Evolutionary conservation across 148 eudicot species (phyloP).

Genomic region (Pouteria glomerata): DNA sequence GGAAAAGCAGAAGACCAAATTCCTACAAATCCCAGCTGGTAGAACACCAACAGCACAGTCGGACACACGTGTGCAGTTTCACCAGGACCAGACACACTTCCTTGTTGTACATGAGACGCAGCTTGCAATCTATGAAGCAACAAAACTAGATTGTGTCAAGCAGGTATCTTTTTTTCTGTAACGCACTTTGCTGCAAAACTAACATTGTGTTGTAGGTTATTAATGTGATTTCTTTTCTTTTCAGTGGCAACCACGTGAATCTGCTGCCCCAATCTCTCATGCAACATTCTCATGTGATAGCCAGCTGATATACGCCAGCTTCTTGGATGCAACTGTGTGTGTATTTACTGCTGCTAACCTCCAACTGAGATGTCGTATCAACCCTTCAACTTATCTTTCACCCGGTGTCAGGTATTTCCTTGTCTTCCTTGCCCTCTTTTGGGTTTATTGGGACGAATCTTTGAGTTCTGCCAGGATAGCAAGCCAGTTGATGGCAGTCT

Average conservation of each 20-base stretch:
- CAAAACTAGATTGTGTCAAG: conserved; percentile 66
- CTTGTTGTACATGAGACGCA: conserved; percentile 92
- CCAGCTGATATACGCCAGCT: conserved; percentile 70
- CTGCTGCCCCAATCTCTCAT: conserved; percentile 73
- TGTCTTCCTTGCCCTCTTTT: not conserved
- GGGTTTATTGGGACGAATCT: not conserved
- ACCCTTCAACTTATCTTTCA: conserved; percentile 72
- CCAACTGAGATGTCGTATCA: conserved; percentile 65
- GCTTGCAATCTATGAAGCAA: conserved; percentile 80
- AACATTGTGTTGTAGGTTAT: not conserved
- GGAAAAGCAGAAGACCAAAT: conserved; percentile 69
- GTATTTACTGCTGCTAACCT: conserved; percentile 72
- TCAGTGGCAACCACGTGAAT: conserved; percentile 76
- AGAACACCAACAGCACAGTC: conserved; percentile 57
- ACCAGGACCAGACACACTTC: conserved; percentile 79
- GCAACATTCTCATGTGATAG: conserved; percentile 94
- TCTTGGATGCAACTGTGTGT: conserved; percentile 76
- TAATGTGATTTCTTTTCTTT: conserved; percentile 20
- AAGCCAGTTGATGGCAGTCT: not conserved
- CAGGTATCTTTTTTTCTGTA: conserved; percentile 39
- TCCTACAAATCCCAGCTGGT: conserved; percentile 67
- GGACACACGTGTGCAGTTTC: conserved; percentile 83
- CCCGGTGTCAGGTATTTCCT: conserved; percentile 47
- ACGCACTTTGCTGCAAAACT: not conserved
- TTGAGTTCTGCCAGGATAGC: not conserved